Percentiles rank a stretch among this genome's conserved stretches.
phyloP scores from a whole-genome alignment of 257 asterid species.

The Solanum habrochaites region DNA sequence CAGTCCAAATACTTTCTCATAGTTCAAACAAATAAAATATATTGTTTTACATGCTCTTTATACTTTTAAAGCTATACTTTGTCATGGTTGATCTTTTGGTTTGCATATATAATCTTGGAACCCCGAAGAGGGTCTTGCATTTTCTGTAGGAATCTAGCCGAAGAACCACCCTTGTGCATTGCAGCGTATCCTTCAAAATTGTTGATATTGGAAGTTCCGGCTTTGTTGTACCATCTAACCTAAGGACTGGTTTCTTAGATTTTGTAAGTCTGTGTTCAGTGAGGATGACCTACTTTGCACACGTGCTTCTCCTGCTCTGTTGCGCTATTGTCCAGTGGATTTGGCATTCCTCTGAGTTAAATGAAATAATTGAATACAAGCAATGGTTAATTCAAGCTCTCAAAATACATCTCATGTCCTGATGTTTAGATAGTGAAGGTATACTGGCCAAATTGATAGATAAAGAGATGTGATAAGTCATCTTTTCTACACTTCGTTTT shows the following conservation, averaged over 20 bases:
- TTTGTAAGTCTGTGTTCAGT: slow-evolving; percentile 37
- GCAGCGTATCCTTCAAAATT: slow-evolving; percentile 53
- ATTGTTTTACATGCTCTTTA: not conserved
- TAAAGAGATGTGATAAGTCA: not conserved
- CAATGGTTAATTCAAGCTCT: slow-evolving; percentile 48
- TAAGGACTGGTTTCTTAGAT: slow-evolving; percentile 2
- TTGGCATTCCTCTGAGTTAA: slow-evolving; percentile 44
- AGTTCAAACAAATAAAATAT: not conserved
- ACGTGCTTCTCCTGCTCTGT: slow-evolving; percentile 55
- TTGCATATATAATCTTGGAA: slow-evolving; percentile 14
- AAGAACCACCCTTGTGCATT: slow-evolving; percentile 67
- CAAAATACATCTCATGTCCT: slow-evolving; percentile 74
- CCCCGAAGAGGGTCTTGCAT: slow-evolving; percentile 70
- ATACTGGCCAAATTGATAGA: too few species aligned
- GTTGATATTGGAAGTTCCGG: slow-evolving; percentile 62
- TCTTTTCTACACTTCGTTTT: not conserved
- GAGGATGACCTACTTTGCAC: slow-evolving; percentile 47
- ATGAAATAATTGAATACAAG: slow-evolving; percentile 19
- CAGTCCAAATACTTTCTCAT: slow-evolving; percentile 12
- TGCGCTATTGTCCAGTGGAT: slow-evolving; percentile 50
- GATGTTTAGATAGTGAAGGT: slow-evolving; percentile 20
- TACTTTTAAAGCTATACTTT: not conserved
- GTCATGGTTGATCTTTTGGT: slow-evolving; percentile 12
- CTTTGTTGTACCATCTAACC: slow-evolving; percentile 7
- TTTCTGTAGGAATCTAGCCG: slow-evolving; percentile 50